phyloP scores from a whole-genome alignment of 352 stramenopile genomes.

The Pythium insidiosum region DNA sequence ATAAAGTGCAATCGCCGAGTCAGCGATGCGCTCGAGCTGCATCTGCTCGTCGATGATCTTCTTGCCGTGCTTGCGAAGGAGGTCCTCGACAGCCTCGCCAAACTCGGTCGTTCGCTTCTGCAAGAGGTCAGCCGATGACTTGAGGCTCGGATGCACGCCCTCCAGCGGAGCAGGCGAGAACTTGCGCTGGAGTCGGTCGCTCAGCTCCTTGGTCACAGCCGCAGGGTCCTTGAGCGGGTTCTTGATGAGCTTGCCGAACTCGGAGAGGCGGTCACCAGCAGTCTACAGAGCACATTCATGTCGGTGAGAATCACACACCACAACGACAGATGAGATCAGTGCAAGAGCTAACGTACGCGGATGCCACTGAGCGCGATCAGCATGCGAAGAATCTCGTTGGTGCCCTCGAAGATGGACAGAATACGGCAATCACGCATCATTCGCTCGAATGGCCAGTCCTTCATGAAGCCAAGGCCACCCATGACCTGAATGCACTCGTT shows the following conservation, averaged over 20 bases:
- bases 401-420: conserved; percentile 89
- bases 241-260: conserved; percentile 67
- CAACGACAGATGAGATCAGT: background rate
- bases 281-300: conserved; percentile 24
- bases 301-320: conserved; percentile 1
- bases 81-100: conserved; percentile 59
- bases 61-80: conserved; percentile 85
- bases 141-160: conserved; percentile 68
- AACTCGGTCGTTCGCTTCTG: conserved; percentile 71
- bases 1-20: conserved; percentile 76
- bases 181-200: conserved; percentile 76
- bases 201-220: conserved; percentile 59
- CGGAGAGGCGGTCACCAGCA: conserved; percentile 71
- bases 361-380: conserved; percentile 88
- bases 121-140: conserved; percentile 38
- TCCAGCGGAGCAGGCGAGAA: conserved; percentile 57
- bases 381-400: conserved; percentile 88
- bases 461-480: conserved; percentile 88
- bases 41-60: conserved; percentile 85
- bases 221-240: conserved; percentile 78
- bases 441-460: conserved; percentile 88
- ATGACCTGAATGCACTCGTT: conserved; percentile 88
- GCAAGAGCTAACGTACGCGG: conserved; percentile 28
- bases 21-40: conserved; percentile 78
- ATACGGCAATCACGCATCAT: conserved; percentile 89